Evolutionary conservation across 1,284 basidiomycete species (phyloP).

Genomic region (Ustilago curta): DNA sequence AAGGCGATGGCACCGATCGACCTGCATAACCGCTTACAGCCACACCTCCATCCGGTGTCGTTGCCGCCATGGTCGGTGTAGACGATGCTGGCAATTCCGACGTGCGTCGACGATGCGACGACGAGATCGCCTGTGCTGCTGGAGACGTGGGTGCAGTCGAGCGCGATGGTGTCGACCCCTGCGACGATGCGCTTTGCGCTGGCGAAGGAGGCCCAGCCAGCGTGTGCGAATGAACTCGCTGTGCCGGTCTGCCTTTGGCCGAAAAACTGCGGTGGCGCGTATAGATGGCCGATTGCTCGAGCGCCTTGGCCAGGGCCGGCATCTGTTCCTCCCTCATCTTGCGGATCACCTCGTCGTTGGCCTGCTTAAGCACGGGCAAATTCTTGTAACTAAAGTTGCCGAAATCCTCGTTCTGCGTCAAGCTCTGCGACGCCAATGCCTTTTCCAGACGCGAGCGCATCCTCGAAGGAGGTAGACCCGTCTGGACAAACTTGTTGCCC

Average conservation of each 20-base stretch:
- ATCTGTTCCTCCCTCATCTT: slow-evolving; percentile 76
- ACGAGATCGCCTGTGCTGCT: slow-evolving; percentile 71
- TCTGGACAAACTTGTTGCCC: slow-evolving; percentile 50
- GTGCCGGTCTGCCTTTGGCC: slow-evolving; percentile 48
- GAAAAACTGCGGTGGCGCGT: slow-evolving; percentile 61
- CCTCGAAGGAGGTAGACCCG: slow-evolving; percentile 70
- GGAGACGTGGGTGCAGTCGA: slow-evolving; percentile 78
- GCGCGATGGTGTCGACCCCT: slow-evolving; percentile 89
- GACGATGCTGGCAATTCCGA: slow-evolving; percentile 44
- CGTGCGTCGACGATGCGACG: slow-evolving; percentile 43
- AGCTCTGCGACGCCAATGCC: slow-evolving; percentile 25
- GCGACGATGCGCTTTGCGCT: slow-evolving; percentile 90
- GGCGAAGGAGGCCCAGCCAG: slow-evolving; percentile 75
- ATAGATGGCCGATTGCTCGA: slow-evolving; percentile 54
- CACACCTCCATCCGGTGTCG: slow-evolving; percentile 19
- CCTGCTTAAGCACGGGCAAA: slow-evolving; percentile 93
- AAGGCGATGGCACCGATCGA: slow-evolving; percentile 33
- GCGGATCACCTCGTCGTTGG: slow-evolving; percentile 97
- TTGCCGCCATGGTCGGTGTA: slow-evolving; percentile 6
- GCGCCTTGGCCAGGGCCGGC: slow-evolving; percentile 55
- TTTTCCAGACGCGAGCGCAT: slow-evolving; percentile 45
- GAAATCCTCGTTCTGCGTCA: slow-evolving; percentile 80
- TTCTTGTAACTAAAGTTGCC: slow-evolving; percentile 99
- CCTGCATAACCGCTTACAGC: slow-evolving; percentile 4
- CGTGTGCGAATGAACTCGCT: slow-evolving; percentile 46